phyloP scores from a whole-genome alignment of 768 basidiomycete species.

The Mycena maculata region DNA sequence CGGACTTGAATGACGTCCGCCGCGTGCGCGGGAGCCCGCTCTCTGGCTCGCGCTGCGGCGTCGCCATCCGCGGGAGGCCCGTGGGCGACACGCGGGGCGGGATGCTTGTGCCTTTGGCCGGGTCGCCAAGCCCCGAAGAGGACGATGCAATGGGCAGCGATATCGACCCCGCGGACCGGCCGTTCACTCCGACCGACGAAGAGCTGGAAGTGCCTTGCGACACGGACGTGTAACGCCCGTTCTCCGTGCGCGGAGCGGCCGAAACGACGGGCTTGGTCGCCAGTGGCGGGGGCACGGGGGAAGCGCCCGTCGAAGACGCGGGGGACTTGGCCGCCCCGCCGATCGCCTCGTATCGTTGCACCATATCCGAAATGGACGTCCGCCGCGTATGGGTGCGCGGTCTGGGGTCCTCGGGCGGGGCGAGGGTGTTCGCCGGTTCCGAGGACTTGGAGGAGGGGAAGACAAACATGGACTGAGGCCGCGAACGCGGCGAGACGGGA shows the following conservation, averaged over 20 bases:
- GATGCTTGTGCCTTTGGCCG: constrained; percentile 7
- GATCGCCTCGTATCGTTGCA: constrained; percentile 83
- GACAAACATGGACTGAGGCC: constrained; percentile 87
- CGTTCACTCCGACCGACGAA: constrained; percentile 17
- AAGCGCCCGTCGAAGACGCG: constrained; percentile 33
- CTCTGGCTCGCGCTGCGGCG: constrained; percentile 33
- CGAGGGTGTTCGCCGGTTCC: constrained; percentile 49
- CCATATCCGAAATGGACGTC: constrained; percentile 89
- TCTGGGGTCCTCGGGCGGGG: constrained; percentile 60
- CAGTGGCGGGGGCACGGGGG: constrained; percentile 47
- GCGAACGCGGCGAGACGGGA: constrained; percentile 58
- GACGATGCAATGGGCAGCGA: constrained; percentile 6
- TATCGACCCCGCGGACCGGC: constrained; percentile 5
- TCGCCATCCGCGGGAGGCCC: constrained; percentile 18
- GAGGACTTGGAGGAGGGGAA: constrained; percentile 67
- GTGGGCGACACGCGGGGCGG: constrained; percentile 31
- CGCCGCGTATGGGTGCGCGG: constrained; percentile 61
- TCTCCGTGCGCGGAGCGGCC: constrained; percentile 28
- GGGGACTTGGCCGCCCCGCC: constrained; percentile 51
- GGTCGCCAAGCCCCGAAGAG: constrained; percentile 17
- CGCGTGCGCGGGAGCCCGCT: constrained; percentile 40
- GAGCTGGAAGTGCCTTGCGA: constrained; percentile 26
- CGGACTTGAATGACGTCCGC: constrained; percentile 45
- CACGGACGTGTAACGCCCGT: constrained; percentile 30
- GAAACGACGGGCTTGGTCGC: constrained; percentile 35